Conservation (phyloP, 345 rosid species). For the Eucalyptus brandiana region DNA sequence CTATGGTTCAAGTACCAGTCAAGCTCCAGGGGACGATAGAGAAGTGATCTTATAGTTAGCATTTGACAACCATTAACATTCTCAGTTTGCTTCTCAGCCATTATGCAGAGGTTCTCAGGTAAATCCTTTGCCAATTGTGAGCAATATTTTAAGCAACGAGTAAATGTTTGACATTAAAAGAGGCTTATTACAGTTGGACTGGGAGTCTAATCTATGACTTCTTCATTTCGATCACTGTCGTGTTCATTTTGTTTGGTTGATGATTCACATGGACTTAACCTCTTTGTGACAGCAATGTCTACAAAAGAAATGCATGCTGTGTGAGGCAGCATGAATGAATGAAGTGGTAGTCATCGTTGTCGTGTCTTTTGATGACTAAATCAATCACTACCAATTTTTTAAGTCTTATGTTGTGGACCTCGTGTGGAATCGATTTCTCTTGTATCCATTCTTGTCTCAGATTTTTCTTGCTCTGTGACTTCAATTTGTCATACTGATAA, state of each 20-base stretch:
- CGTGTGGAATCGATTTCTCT: neutral
- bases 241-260: no score
- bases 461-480: neutral
- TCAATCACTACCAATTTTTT: neutral
- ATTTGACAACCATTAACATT: neutral
- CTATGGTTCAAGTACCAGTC: no score
- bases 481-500: neutral
- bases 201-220: neutral
- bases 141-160: neutral
- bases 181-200: neutral
- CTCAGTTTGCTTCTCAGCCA: neutral
- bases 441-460: neutral
- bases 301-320: no score
- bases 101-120: neutral
- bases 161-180: neutral
- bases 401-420: neutral
- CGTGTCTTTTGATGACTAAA: neutral
- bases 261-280: neutral
- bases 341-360: neutral
- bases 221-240: neutral
- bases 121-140: no score
- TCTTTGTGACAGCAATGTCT: neutral
- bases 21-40: slow-evolving; percentile 76
- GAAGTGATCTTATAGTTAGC: slow-evolving; percentile 91
- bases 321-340: neutral